phyloP scores from a whole-genome alignment of 169 alveolate genomes.

The Plasmodium chabaudi region DNA sequence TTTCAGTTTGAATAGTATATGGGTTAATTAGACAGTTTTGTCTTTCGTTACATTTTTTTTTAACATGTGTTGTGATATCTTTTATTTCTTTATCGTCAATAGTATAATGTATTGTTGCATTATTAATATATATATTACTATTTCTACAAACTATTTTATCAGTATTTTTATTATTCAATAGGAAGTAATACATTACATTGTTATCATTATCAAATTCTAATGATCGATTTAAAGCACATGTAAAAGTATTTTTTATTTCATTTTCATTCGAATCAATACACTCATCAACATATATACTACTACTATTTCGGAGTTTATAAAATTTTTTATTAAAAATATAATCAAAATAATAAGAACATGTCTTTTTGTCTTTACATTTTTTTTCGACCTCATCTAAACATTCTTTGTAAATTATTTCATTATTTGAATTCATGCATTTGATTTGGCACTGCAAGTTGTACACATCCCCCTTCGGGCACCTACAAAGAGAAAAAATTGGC shows the following conservation, averaged over 20 bases:
- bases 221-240: conserved; percentile 23
- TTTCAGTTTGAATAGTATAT: neutral
- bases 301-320: conserved; percentile 1
- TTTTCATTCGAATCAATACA: conserved; percentile 47
- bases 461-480: conserved; percentile 32
- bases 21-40: conserved; percentile 41
- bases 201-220: conserved; percentile 20
- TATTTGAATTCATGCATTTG: conserved; percentile 18
- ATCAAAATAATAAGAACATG: conserved; percentile 40
- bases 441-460: conserved; percentile 58
- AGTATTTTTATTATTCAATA: conserved; percentile 43
- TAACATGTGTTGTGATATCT: conserved; percentile 21
- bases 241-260: conserved; percentile 27
- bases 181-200: conserved; percentile 20
- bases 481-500: conserved; percentile 1
- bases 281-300: conserved; percentile 24
- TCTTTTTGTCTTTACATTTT: conserved; percentile 17
- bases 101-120: conserved; percentile 39
- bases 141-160: conserved; percentile 31
- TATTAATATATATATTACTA: conserved; percentile 15
- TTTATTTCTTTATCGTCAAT: conserved; percentile 19
- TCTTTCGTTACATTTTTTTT: conserved; percentile 15
- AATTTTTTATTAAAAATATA: neutral
- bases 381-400: conserved; percentile 31
- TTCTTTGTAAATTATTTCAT: conserved; percentile 17